Conservation (phyloP, 345 rosid species). For the Populus tremula region DNA sequence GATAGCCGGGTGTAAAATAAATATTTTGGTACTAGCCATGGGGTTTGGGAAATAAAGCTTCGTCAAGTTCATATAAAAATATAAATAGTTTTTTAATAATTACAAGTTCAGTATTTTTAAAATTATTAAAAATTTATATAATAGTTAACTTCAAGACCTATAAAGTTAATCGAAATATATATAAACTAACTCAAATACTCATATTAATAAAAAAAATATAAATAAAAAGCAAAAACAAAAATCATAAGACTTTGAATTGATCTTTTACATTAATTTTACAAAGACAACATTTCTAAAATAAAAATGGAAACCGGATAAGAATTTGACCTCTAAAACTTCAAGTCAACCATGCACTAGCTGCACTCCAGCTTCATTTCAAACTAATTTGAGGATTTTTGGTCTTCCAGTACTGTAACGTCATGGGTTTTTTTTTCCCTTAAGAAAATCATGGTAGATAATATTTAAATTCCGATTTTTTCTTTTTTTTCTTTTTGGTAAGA, state of each 20-base stretch:
- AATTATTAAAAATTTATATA: rapidly evolving
- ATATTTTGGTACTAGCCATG: too few relatives aligned
- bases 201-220: too few relatives aligned
- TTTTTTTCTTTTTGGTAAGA: background rate
- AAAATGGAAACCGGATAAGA: background rate
- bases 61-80: too few relatives aligned
- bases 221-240: too few relatives aligned
- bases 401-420: background rate
- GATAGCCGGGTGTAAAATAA: too few relatives aligned
- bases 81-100: too few relatives aligned
- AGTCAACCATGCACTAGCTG: background rate
- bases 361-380: background rate
- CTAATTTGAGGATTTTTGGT: background rate
- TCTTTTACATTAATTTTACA: background rate
- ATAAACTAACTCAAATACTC: rapidly evolving
- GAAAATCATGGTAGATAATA: background rate
- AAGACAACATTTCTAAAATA: background rate
- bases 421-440: background rate
- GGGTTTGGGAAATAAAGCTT: too few relatives aligned
- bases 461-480: background rate
- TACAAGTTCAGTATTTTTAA: too few relatives aligned
- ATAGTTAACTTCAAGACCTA: rapidly evolving
- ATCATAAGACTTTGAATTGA: background rate
- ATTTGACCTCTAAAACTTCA: background rate
- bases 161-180: rapidly evolving